A percentile compares a stretch with the other conserved stretches of the same genome.
phyloP scores from a whole-genome alignment of 2,329 filamentous ascomycete species.

The Penicillium janthinellum region DNA sequence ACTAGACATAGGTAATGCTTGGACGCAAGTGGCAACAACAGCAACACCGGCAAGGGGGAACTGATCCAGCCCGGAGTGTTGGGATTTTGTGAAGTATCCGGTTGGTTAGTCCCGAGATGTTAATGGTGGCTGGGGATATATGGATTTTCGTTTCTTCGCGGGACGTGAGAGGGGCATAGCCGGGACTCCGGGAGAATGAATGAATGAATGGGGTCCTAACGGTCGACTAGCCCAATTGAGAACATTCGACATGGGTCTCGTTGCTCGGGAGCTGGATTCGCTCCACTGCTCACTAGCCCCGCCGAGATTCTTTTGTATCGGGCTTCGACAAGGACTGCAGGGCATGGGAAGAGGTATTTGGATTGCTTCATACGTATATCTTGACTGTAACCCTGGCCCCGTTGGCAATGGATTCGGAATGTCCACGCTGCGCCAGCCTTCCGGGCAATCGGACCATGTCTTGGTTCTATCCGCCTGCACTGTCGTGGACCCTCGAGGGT shows the following conservation, averaged over 20 bases:
- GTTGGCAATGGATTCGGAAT: not conserved
- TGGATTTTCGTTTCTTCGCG: not conserved
- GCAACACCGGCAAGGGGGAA: constrained; percentile 8
- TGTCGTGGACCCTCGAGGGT: not conserved
- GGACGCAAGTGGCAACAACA: not conserved
- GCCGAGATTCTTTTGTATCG: not conserved
- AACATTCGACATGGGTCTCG: not conserved
- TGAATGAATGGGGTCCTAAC: constrained; percentile 11
- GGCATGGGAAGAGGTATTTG: not conserved
- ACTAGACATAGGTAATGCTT: too few relatives aligned
- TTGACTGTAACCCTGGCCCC: not conserved
- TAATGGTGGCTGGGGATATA: constrained; percentile 2
- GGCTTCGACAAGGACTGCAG: not conserved
- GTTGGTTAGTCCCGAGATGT: constrained; percentile 6
- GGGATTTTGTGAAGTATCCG: constrained; percentile 9
- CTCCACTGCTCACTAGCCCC: not conserved
- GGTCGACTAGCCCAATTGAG: constrained; percentile 19
- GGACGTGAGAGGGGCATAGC: not conserved
- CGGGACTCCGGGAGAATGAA: not conserved
- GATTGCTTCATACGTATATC: not conserved
- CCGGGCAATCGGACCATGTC: not conserved
- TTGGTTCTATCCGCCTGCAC: not conserved
- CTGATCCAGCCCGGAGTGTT: not conserved
- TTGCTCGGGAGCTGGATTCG: not conserved
- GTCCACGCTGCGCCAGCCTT: not conserved